Evolutionary conservation across 495 filamentous ascomycete genomes (phyloP), one percentile per base, ranked within the genome.

Genomic region (Halenospora varia): DNA sequence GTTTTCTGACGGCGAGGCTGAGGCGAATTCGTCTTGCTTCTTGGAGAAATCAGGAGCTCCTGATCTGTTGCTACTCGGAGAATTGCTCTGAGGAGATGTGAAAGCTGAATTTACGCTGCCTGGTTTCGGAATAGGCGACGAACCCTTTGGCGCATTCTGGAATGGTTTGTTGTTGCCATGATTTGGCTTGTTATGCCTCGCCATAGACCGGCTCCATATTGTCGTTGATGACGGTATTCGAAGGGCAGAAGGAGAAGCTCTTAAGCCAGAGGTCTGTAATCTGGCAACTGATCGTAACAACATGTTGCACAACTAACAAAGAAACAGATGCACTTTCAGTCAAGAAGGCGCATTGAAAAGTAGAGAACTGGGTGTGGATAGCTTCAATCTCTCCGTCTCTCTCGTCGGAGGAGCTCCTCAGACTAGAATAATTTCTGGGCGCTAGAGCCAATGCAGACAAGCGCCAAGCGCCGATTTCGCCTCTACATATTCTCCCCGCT

Each of bases 1-100:
- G 46, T 74, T 72, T 24, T 66, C 62, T 51, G 72, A 58, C 0
- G 75, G 68, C 23, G 74, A 68, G 6, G 73, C 68, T 50, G 64
- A 66, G 20, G 75, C 69, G 41, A 73, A 74, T 65, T 80, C 74
- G 41, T 72, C 68, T 61, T 79, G 76, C 53, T 75, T 66, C 39
- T 53, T 59, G 17, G 63, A 57, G 46, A 40, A 57, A 48, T 65
- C 47, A 35, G 59, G 35, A 17, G 39, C 47, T 25, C 20, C 20
- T 3, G 45, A 49, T 25, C 54, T 51, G 39, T 35, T 48, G 48
- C 19, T 56, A 35, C 35, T 48, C 19, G 22, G 45, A 15, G 53
- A 24, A 13, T 40, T 18, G 15, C 39, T 45, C 17, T 53, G 25
- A 24, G 15, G 15, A 19, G 47, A 23, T 9, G 53, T 53, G 26